Conservation (phyloP, 768 basidiomycete species). For the Tricholomella constricta region DNA sequence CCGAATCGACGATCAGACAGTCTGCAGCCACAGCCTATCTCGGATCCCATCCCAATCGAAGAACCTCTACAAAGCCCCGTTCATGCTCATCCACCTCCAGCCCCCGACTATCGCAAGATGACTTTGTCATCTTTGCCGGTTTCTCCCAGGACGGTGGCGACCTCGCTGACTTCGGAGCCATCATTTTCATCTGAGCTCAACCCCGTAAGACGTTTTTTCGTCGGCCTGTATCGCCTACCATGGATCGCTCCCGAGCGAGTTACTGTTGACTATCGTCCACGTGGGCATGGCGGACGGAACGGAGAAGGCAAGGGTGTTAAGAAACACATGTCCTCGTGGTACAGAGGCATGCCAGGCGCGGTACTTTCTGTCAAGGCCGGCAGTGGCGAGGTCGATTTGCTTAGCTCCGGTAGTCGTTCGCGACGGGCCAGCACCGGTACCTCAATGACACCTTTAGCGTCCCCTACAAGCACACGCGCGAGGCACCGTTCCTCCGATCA, state of each 20-base stretch:
- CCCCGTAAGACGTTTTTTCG: constrained; percentile 44
- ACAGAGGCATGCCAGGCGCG: constrained; percentile 26
- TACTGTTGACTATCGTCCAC: constrained; percentile 47
- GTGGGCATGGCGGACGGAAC: constrained; percentile 21
- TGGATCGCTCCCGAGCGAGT: constrained; percentile 49
- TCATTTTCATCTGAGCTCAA: constrained; percentile 39
- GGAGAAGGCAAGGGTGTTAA: constrained; percentile 17
- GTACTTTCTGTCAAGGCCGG: constrained; percentile 21
- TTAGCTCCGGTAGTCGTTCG: constrained; percentile 30
- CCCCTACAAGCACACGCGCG: constrained; percentile 6
- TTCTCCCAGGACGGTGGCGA: constrained; percentile 18
- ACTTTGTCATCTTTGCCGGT: constrained; percentile 26
- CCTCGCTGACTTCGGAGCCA: constrained; percentile 32
- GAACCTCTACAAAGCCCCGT: constrained; percentile 29
- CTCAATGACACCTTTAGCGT: constrained; percentile 18
- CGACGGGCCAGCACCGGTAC: constrained; percentile 25
- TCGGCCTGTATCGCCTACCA: constrained; percentile 43
- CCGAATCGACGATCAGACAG: constrained; percentile 13
- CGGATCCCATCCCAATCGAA: constrained; percentile 6
- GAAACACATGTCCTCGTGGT: constrained; percentile 39
- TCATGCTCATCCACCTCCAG: constrained; percentile 32
- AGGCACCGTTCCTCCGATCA: constrained; percentile 19
- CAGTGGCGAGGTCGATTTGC: constrained; percentile 32
- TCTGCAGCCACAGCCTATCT: constrained; percentile 7
- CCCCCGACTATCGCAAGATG: constrained; percentile 43